Percentiles rank a stretch among this genome's conserved stretches.
These are phyloP conservation scores for Apiospora phragmitis DNA, from an alignment of 2,329 filamentous ascomycete genomes.

Conservation along the genomic window DNA sequence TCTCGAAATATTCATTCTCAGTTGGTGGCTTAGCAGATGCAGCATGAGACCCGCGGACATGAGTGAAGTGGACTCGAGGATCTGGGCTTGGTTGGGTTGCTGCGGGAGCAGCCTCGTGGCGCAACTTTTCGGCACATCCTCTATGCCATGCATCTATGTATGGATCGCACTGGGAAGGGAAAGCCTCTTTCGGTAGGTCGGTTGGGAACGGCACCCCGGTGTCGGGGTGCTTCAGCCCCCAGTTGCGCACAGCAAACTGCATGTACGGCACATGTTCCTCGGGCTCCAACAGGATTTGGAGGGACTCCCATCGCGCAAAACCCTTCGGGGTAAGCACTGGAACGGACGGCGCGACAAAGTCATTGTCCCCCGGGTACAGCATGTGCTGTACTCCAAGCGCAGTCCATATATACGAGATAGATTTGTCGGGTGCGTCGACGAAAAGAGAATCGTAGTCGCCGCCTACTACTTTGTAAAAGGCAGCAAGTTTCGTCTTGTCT, in stretches of 20 bases:
- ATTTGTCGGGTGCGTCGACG: constrained; percentile 68
- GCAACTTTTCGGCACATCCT: constrained; percentile 69
- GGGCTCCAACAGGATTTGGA: constrained; percentile 84
- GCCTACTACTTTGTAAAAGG: constrained; percentile 74
- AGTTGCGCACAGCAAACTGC: constrained; percentile 76
- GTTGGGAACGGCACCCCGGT: constrained; percentile 68
- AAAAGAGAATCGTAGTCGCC: constrained; percentile 81
- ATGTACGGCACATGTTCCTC: constrained; percentile 85
- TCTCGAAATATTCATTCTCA: constrained; percentile 37
- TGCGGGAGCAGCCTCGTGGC: constrained; percentile 50
- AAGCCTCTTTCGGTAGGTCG: constrained; percentile 60
- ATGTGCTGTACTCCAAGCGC: constrained; percentile 88
- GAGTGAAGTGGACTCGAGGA: constrained; percentile 31
- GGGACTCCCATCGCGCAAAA: constrained; percentile 91
- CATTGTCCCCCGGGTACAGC: constrained; percentile 72
- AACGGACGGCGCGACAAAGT: constrained; percentile 74
- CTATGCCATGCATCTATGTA: constrained; percentile 89
- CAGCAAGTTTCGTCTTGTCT: constrained; percentile 70
- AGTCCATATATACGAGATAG: constrained; percentile 90
- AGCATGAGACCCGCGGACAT: constrained; percentile 28
- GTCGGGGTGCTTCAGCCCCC: constrained; percentile 72
- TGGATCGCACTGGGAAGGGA: constrained; percentile 71
- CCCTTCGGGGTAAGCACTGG: constrained; percentile 82
- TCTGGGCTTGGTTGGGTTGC: constrained; percentile 24
- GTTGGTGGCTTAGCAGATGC: constrained; percentile 31